Percentiles rank a stretch among this genome's conserved stretches.
Conservation (phyloP, 1,284 basidiomycete species). For the Earliella scabrosa region DNA sequence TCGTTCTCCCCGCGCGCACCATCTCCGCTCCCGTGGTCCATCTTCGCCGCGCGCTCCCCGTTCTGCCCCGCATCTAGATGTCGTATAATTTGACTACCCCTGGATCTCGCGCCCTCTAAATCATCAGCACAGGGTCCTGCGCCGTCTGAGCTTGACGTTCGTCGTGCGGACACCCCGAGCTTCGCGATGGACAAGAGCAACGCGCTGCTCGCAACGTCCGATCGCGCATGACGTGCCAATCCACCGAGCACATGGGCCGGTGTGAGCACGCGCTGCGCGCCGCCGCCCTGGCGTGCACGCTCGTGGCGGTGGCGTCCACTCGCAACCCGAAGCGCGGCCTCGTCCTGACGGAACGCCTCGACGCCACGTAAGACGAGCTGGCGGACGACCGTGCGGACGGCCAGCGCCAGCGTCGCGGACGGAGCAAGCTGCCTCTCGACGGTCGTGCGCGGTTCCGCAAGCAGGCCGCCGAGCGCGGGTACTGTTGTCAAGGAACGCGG, state of each 20-base stretch:
- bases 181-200: constrained; percentile 36
- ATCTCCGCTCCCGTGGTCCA: neutral
- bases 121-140: neutral
- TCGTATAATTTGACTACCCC: neutral
- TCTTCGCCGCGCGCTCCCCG: neutral
- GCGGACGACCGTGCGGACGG: constrained; percentile 33
- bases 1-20: neutral
- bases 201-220: constrained; percentile 24
- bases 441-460: constrained; percentile 21
- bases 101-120: neutral
- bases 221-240: constrained; percentile 22
- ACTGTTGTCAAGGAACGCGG: neutral
- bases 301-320: constrained; percentile 11
- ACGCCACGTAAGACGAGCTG: constrained; percentile 28
- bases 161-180: constrained; percentile 15
- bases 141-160: neutral
- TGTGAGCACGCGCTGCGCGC: constrained; percentile 35
- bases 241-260: constrained; percentile 43
- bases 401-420: constrained; percentile 47
- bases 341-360: constrained; percentile 29
- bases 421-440: constrained; percentile 47
- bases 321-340: constrained; percentile 23
- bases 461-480: neutral
- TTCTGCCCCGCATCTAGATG: neutral
- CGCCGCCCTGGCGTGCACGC: constrained; percentile 9